Evolutionary conservation across 2,329 filamentous ascomycete genomes (phyloP), one percentile per base, ranked within the genome.

Genomic region (Cladosporium velox): DNA sequence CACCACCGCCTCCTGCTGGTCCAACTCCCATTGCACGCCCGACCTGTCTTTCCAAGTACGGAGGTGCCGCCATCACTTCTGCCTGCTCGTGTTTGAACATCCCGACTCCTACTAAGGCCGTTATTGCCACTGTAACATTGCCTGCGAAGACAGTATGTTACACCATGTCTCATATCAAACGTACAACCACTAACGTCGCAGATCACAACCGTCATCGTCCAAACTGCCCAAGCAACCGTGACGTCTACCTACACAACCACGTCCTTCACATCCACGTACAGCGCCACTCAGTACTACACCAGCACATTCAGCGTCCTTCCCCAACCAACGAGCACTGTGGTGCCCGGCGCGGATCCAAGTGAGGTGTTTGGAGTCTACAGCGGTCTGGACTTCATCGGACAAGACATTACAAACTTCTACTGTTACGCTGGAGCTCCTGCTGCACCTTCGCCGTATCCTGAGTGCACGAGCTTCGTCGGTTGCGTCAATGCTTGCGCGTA

Each of bases 21-120:
- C 55, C 55, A 21, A 62, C 59, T 24, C 49, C 61, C n/a, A 58
- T 64, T 21, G 61, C 44, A 26, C 47, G 44, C 15, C 61, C 61
- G n/a, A 64, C 52, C 11, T 64, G 61, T 21, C 61, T 64, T 15
- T 52, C 49, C 44, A 55, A 58, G 18, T 64, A 47, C 34, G 52
- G 35, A 14, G 49, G 52, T 15, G 30, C 61, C n/a, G 52, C 47
- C 32, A 38, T 64, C 49, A 57, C 49, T 24, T 64, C 61, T 18
- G 61, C 61, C 4, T 68, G 67, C 30, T 61, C 57, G 18, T 68
- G 67, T 38, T 57, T 68, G 55, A 47, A 59, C 15, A 66, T 68
- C 6, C 67, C 67, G 3, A 68, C 67, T 12, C 65, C 64, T 1
- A 65, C 60, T 3, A 58, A 57, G 21, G 49, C 35, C 14, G 34